These are phyloP conservation scores for Kuraishia molischiana DNA, from an alignment of 805 yeast species.

Conservation along the genomic window DNA sequence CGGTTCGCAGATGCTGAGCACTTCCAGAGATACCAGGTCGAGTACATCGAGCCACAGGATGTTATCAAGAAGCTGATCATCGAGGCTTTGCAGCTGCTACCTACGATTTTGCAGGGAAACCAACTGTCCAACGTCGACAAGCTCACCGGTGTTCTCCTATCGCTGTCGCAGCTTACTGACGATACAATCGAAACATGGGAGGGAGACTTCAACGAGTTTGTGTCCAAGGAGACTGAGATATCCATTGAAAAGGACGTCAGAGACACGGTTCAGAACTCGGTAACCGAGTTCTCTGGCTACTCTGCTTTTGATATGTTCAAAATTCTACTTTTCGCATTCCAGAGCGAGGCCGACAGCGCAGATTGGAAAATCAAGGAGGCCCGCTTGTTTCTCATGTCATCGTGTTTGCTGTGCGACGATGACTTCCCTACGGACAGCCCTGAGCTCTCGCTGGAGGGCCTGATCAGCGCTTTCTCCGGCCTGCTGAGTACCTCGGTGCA, in stretches of 20 bases:
- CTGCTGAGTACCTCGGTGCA: not conserved
- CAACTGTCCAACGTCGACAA: not conserved
- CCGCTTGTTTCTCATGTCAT: conserved; percentile 26
- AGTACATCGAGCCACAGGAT: conserved; percentile 11
- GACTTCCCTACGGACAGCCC: conserved; percentile 5
- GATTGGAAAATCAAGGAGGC: conserved; percentile 30
- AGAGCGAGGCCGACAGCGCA: not conserved
- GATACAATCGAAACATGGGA: conserved; percentile 25
- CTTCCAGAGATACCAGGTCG: conserved; percentile 12
- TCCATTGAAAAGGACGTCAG: conserved; percentile 46
- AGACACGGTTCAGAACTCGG: conserved; percentile 47
- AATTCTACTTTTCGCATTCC: conserved; percentile 9
- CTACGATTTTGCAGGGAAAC: conserved; percentile 10
- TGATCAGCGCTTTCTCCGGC: not conserved
- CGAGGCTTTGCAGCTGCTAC: conserved; percentile 21
- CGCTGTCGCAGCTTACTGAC: conserved; percentile 4
- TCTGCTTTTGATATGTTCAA: conserved; percentile 25
- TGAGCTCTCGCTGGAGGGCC: not conserved
- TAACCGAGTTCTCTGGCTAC: conserved; percentile 34
- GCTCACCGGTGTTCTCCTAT: not conserved
- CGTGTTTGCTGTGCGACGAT: conserved; percentile 30
- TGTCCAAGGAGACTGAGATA: conserved; percentile 68
- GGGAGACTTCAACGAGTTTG: conserved; percentile 58
- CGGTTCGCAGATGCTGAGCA: conserved; percentile 12
- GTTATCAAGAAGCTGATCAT: conserved; percentile 13